A percentile compares a stretch with the other conserved stretches of the same genome.
phyloP scores from a whole-genome alignment of 2,329 filamentous ascomycete genomes.

The Fusarium xylarioides region DNA sequence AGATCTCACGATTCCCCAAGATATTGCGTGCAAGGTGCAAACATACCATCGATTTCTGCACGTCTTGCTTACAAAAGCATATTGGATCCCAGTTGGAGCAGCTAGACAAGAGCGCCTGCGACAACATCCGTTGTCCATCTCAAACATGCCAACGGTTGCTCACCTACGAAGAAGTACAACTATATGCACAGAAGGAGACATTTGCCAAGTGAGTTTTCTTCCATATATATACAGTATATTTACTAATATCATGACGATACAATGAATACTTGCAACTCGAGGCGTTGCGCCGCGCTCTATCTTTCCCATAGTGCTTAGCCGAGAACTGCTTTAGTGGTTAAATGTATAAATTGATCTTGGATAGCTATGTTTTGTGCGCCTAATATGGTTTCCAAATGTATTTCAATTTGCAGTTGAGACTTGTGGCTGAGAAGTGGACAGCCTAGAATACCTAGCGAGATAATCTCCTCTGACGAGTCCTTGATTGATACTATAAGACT shows the following conservation, averaged over 20 bases:
- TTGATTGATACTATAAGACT: too few species aligned
- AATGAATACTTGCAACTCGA: neutral
- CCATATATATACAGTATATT: neutral
- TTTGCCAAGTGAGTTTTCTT: neutral
- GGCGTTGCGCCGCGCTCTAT: neutral
- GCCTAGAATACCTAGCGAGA: too few species aligned
- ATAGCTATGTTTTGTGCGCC: neutral
- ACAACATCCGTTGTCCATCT: neutral
- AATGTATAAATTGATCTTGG: neutral
- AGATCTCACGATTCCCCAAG: neutral
- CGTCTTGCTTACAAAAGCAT: neutral
- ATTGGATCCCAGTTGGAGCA: neutral
- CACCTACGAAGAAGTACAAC: neutral
- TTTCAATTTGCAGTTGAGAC: neutral
- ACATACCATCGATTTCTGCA: neutral
- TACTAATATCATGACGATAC: neutral
- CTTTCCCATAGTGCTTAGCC: neutral
- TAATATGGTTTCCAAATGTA: accelerated
- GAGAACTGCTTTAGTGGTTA: neutral
- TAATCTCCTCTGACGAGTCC: too few species aligned
- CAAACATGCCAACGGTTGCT: neutral
- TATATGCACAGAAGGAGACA: neutral
- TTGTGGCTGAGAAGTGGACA: too few species aligned
- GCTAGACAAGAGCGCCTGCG: neutral
- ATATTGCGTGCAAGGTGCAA: neutral